Base-by-base conservation (phyloP, 768 basidiomycete genomes). In the Gelatoporia subvermispora region DNA sequence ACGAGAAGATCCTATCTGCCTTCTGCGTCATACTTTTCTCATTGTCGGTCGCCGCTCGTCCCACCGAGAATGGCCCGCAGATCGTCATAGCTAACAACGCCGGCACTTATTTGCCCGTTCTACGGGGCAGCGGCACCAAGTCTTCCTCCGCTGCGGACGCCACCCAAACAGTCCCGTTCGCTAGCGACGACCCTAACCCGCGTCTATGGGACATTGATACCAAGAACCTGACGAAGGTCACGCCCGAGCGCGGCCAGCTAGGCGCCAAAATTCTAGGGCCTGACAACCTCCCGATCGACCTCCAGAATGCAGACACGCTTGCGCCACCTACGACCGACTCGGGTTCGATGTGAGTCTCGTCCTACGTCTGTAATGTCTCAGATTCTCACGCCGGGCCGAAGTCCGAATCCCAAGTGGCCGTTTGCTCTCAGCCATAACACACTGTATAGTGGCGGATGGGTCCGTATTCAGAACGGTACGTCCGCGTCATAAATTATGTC, bases 291-390 rank as follows among this genome's bases (percentile, higher is more conserved):
- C 72, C 73, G 3, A 40, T 84, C 18, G 72, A 81, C 47, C 43
- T 71, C 21, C 68, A 85, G 60, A 82, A 83, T 39, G 68, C 81
- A 4, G 78, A 85, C 45, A 43, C 69, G 2, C 52, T 85, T 1
- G 78, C 78, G 3, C 79, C 81, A 43, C 85, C 85, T 2, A 73
- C 72, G 9, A 84, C 85, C 0, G 84, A 87, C 56, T 58, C 69
- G 22, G 84, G 84, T 10, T 49, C 47, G 16, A 64, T 86, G 72
- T 69, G 52, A 41, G 72, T 13, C 13, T 7, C 13, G 7, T 31
- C 13, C 28, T 31, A 7, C 40, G 53, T 16, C 20, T 9, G 35
- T 15, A 24, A 1, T 11, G 13, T 8, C 7, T 25, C 8, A 35
- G 20, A 31, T 46, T 8, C 16, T 18, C 39, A 48, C 18, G 18